Evolutionary conservation across 2,329 filamentous ascomycete genomes (phyloP).

Genomic region (Balansia obtecta): DNA sequence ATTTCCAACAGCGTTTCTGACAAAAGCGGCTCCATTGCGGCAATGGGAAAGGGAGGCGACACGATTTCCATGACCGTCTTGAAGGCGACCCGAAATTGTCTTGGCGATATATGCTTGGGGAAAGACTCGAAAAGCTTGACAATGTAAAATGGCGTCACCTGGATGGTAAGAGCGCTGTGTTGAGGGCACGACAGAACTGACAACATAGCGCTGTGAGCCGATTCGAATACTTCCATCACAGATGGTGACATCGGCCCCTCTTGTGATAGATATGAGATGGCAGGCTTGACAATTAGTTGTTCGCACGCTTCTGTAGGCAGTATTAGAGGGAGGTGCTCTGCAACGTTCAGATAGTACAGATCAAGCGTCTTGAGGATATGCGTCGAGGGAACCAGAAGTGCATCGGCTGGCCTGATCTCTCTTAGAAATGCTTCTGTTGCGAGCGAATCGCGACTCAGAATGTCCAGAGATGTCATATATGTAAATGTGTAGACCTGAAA

Average conservation of each 20-base stretch:
- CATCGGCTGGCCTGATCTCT: constrained; percentile 37
- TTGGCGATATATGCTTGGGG: constrained; percentile 61
- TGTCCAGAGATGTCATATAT: constrained; percentile 71
- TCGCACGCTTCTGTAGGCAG: constrained; percentile 58
- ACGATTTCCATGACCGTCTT: constrained; percentile 73
- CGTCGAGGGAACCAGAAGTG: constrained; percentile 17
- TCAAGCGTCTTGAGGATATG: constrained; percentile 59
- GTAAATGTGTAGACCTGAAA: constrained; percentile 82
- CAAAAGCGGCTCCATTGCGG: constrained; percentile 61
- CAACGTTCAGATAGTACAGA: constrained; percentile 77
- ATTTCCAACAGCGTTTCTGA: constrained; percentile 73
- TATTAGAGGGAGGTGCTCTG: constrained; percentile 68
- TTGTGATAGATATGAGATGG: constrained; percentile 56
- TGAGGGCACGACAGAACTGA: constrained; percentile 70
- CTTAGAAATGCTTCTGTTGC: constrained; percentile 55
- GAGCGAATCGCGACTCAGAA: constrained; percentile 57
- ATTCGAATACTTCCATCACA: constrained; percentile 60
- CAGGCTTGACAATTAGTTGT: constrained; percentile 59
- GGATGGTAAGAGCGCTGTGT: constrained; percentile 57
- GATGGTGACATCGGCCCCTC: constrained; percentile 29
- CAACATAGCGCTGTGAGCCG: constrained; percentile 72
- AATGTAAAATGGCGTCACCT: constrained; percentile 71
- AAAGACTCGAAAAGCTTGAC: constrained; percentile 71
- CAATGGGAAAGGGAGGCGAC: constrained; percentile 65
- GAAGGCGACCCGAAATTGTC: constrained; percentile 83